phyloP scores from a whole-genome alignment of 148 eudicot genomes.

The Rhododendron henanense region DNA sequence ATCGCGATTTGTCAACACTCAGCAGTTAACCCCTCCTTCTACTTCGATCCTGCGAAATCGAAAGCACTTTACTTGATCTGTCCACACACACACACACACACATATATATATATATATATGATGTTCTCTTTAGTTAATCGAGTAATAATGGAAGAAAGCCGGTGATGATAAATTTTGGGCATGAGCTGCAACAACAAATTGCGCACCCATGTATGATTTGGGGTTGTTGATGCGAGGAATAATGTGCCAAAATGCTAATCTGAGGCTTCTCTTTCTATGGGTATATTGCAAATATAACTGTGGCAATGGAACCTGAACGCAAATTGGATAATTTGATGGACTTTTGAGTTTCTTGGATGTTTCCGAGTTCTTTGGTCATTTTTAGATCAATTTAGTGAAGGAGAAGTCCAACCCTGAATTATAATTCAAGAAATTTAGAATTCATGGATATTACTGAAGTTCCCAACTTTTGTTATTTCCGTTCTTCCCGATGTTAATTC shows the following conservation, averaged over 20 bases:
- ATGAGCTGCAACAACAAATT: constrained; percentile 16
- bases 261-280: neutral
- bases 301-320: neutral
- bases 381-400: neutral
- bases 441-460: neutral
- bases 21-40: neutral
- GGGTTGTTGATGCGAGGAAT: constrained; percentile 19
- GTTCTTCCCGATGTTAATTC: neutral
- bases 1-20: neutral
- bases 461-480: neutral
- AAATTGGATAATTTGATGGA: neutral
- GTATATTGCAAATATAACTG: neutral
- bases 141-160: neutral
- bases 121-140: neutral
- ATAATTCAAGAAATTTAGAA: neutral
- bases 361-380: neutral
- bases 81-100: too few species aligned
- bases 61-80: neutral
- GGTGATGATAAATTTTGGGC: constrained; percentile 14
- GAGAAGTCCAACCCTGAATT: neutral
- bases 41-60: neutral
- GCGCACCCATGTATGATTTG: constrained; percentile 12
- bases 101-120: too few species aligned
- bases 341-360: neutral
- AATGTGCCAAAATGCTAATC: constrained; percentile 25